Base-by-base conservation (phyloP, 495 filamentous ascomycete genomes). In the Penicillium antarcticum region DNA sequence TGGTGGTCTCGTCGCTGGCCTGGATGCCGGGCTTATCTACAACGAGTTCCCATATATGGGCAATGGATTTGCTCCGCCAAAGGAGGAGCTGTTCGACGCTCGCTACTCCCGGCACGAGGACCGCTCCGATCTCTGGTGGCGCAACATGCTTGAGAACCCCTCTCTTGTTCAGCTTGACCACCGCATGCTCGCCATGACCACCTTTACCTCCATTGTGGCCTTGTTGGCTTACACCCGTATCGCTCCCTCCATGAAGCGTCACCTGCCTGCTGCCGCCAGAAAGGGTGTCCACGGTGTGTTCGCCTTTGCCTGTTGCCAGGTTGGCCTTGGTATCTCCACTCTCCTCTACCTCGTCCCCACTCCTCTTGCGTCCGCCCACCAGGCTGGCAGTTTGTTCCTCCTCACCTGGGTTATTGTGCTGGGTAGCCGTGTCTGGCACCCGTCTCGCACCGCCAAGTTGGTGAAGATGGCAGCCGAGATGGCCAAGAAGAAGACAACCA, bases 1-100 rank as follows among this genome's bases (percentile, higher is more conserved):
- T 3, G 94, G 94, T 40, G 94, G 85, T 11, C 78, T 98, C 6
- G 94, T 98, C 23, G 94, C 94, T 2, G 94, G 94, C 24, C 82
- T 98, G 18, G 94, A 98, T 62, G 94, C 94, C 12, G 94, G 94
- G 11, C 74, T 98, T 13, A 96, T 98, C 63, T 98, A 98, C 75
- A 97, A 97, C 64, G 90, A 97, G 60, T 97, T 97, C 64, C 95
- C 95, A 1, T 89, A 80, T 62, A 98, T 98, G 94, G 94, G 95
- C 24, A 70, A 77, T 1, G 89, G 89, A 1, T 76, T 91, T 26
- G 75, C 87, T 3, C 94, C 94, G 9, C 95, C 94, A 1, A 82
- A 75, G 50, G 73, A 79, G 1, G 94, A 98, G 66, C 82, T 98
- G 8, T 89, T 89, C 60, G 82, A 88, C 58, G 72, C 80, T 36